Evolutionary conservation across 2,329 filamentous ascomycete species (phyloP).

Genomic region (Sarocladium kiliense): DNA sequence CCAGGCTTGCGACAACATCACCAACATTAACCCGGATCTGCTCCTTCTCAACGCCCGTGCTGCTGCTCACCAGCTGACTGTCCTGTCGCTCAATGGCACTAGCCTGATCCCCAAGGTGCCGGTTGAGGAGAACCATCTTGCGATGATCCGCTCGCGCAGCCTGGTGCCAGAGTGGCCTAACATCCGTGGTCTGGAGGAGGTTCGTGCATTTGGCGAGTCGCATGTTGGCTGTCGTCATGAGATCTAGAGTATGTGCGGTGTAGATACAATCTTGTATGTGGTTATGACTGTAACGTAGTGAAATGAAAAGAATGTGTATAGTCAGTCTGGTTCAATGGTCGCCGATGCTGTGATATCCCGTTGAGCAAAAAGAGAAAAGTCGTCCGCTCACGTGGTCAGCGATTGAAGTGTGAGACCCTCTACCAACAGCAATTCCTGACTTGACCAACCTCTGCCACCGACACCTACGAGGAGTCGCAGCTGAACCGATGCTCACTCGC

Average conservation of each 20-base stretch:
- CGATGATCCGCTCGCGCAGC: constrained; percentile 12
- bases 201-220: constrained; percentile 27
- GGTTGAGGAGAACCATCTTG: constrained; percentile 14
- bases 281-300: neutral
- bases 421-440: no score
- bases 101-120: constrained; percentile 20
- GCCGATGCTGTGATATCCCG: no score
- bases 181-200: constrained; percentile 22
- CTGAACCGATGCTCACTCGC: neutral
- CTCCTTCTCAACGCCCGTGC: constrained; percentile 27
- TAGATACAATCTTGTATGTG: neutral
- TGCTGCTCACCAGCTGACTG: constrained; percentile 41
- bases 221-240: constrained; percentile 30
- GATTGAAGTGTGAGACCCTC: no score
- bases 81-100: constrained; percentile 18
- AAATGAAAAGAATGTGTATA: neutral
- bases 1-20: constrained; percentile 29
- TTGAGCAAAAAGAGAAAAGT: no score
- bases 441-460: no score
- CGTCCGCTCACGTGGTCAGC: no score
- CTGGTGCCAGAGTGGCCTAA: constrained; percentile 12
- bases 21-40: constrained; percentile 26
- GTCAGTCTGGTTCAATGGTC: no score
- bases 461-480: no score
- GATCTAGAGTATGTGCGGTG: constrained; percentile 12